Percentiles rank a stretch among this genome's conserved stretches.
phyloP scores from a whole-genome alignment of 768 basidiomycete genomes.

The Lyophyllum atratum region DNA sequence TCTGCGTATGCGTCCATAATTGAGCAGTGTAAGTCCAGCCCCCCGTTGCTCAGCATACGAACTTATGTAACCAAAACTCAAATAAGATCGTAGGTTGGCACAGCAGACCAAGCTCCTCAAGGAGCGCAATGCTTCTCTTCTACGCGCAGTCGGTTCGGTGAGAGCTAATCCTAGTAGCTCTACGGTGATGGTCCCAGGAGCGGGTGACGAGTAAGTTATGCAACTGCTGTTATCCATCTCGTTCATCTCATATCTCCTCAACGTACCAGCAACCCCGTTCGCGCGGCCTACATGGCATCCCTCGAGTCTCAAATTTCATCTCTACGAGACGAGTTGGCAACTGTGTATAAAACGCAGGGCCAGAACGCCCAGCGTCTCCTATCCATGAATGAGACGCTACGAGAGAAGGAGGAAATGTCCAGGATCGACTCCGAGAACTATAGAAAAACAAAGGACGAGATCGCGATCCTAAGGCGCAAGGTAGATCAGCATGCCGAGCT shows the following conservation, averaged over 20 bases:
- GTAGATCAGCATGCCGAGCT: slow-evolving; percentile 84
- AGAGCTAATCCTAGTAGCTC: slow-evolving; percentile 62
- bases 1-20: slow-evolving; percentile 83
- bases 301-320: slow-evolving; percentile 94
- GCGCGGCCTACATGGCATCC: slow-evolving; percentile 85
- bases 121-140: slow-evolving; percentile 86
- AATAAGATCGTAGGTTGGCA: slow-evolving; percentile 84
- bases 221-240: slow-evolving; percentile 1
- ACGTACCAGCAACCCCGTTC: slow-evolving; percentile 71
- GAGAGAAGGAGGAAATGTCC: slow-evolving; percentile 89
- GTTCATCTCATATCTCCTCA: slow-evolving; percentile 13
- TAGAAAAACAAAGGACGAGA: slow-evolving; percentile 76
- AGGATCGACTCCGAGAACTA: slow-evolving; percentile 81
- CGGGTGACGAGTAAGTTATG: slow-evolving; percentile 64
- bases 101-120: slow-evolving; percentile 91
- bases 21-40: slow-evolving; percentile 78
- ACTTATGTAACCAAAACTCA: slow-evolving; percentile 4
- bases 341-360: slow-evolving; percentile 94
- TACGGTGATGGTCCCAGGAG: slow-evolving; percentile 59
- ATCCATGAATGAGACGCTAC: slow-evolving; percentile 91
- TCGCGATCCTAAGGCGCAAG: slow-evolving; percentile 66
- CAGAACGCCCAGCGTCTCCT: slow-evolving; percentile 93
- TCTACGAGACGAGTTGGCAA: slow-evolving; percentile 88
- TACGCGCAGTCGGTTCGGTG: slow-evolving; percentile 81
- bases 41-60: not conserved